phyloP scores from a whole-genome alignment of 202 grass and related monocot genomes.

The Setaria viridis region DNA sequence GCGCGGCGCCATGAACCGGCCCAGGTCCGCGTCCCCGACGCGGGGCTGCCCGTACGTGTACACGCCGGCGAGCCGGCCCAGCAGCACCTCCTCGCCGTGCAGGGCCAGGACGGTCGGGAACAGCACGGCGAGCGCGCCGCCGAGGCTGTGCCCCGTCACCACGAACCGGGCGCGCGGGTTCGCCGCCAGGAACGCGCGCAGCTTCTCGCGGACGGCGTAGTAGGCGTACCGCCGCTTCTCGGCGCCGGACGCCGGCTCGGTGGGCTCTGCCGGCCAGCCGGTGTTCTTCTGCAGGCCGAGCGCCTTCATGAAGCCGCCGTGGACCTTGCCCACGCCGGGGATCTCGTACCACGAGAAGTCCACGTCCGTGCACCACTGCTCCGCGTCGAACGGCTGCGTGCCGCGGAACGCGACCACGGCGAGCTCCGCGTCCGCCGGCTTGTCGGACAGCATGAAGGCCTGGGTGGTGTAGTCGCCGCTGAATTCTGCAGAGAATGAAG shows the following conservation, averaged over 20 bases:
- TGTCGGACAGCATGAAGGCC: slow-evolving; percentile 77
- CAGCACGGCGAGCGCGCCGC: slow-evolving; percentile 72
- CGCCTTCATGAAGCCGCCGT: slow-evolving; percentile 88
- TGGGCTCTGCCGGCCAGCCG: slow-evolving; percentile 50
- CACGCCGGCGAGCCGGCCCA: slow-evolving; percentile 57
- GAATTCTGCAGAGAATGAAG: slow-evolving; percentile 39
- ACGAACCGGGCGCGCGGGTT: slow-evolving; percentile 63
- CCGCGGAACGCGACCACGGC: slow-evolving; percentile 79
- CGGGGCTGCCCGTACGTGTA: slow-evolving; percentile 92
- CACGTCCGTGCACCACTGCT: slow-evolving; percentile 76
- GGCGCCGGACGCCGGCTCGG: neutral
- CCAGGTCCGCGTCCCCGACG: slow-evolving; percentile 59
- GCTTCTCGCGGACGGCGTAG: slow-evolving; percentile 64
- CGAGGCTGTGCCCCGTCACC: slow-evolving; percentile 81
- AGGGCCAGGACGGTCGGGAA: slow-evolving; percentile 66
- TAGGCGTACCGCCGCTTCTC: slow-evolving; percentile 49
- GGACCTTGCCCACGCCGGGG: slow-evolving; percentile 58
- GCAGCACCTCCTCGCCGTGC: slow-evolving; percentile 43
- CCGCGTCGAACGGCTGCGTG: slow-evolving; percentile 77
- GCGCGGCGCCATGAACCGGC: slow-evolving; percentile 38
- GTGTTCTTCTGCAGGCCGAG: slow-evolving; percentile 61
- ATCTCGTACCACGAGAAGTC: slow-evolving; percentile 95
- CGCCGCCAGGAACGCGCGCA: slow-evolving; percentile 39
- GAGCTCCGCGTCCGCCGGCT: slow-evolving; percentile 63
- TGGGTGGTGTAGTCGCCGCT: slow-evolving; percentile 53